Conservation (phyloP, 106 monocot genomes). For the Vanilla planifolia region DNA sequence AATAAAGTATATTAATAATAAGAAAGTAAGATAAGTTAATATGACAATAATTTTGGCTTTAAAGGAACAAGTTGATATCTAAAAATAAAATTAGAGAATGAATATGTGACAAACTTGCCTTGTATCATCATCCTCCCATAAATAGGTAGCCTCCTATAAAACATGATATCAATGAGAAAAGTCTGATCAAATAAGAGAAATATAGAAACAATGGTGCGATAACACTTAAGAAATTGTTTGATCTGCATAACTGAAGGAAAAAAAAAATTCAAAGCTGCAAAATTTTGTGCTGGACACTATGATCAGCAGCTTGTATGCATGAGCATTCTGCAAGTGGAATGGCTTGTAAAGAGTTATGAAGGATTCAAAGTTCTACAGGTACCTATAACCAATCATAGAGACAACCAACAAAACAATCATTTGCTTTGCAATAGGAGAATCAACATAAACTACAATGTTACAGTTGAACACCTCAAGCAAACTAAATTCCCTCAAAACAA, state of each 20-base stretch:
- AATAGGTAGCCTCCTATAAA: conserved; percentile 73
- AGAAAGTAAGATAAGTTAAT: too few relatives aligned
- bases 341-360: not conserved
- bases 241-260: too few relatives aligned
- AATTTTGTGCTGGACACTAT: conserved; percentile 3
- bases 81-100: not conserved
- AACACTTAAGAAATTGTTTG: too few relatives aligned
- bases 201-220: too few relatives aligned
- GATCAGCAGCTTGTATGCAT: not conserved
- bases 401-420: not conserved
- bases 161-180: conserved; percentile 7
- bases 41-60: too few relatives aligned
- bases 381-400: not conserved
- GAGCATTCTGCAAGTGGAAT: not conserved
- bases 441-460: too few relatives aligned
- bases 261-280: not conserved
- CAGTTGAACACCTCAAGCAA: too few relatives aligned
- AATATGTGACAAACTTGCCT: conserved; percentile 30
- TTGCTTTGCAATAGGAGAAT: not conserved
- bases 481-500: not conserved
- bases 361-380: not conserved
- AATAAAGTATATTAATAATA: too few relatives aligned
- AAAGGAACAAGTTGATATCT: too few relatives aligned
- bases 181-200: not conserved
- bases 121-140: conserved; percentile 90